Evolutionary conservation across 352 stramenopile species (phyloP).

Genomic region (Phytopythium cucurbitacearum): DNA sequence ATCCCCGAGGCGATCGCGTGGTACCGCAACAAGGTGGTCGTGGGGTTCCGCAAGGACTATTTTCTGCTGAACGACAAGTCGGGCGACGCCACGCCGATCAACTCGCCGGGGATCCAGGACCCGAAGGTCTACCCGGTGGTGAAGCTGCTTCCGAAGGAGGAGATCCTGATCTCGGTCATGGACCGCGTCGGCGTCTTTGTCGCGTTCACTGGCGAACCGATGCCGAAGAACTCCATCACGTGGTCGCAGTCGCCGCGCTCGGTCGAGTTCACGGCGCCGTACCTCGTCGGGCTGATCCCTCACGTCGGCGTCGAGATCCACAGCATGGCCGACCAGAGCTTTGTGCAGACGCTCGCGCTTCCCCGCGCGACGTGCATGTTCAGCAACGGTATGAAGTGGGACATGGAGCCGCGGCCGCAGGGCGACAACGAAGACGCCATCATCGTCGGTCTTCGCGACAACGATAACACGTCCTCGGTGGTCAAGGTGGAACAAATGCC

Average conservation of each 20-base stretch:
- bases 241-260: slow-evolving; percentile 70
- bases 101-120: slow-evolving; percentile 64
- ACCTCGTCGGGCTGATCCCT: slow-evolving; percentile 73
- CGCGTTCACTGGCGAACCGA: slow-evolving; percentile 67
- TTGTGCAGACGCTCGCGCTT: slow-evolving; percentile 75
- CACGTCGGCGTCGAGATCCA: slow-evolving; percentile 81
- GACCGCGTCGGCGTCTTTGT: slow-evolving; percentile 83
- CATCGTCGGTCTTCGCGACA: slow-evolving; percentile 68
- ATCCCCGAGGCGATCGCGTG: slow-evolving; percentile 78
- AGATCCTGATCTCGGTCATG: slow-evolving; percentile 77
- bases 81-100: slow-evolving; percentile 65
- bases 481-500: slow-evolving; percentile 86
- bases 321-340: slow-evolving; percentile 56
- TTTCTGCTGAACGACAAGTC: slow-evolving; percentile 81
- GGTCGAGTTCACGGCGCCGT: slow-evolving; percentile 77
- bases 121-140: slow-evolving; percentile 63
- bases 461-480: slow-evolving; percentile 57
- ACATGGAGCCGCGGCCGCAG: slow-evolving; percentile 77
- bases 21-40: slow-evolving; percentile 87
- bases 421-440: slow-evolving; percentile 79
- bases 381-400: slow-evolving; percentile 89
- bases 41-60: slow-evolving; percentile 74
- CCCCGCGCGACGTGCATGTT: slow-evolving; percentile 70
- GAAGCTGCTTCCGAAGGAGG: slow-evolving; percentile 83
- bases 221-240: slow-evolving; percentile 80